Evolutionary conservation across 2,329 filamentous ascomycete species (phyloP), one percentile per base, ranked within the genome.

Genomic region (Metarhizium humberi): DNA sequence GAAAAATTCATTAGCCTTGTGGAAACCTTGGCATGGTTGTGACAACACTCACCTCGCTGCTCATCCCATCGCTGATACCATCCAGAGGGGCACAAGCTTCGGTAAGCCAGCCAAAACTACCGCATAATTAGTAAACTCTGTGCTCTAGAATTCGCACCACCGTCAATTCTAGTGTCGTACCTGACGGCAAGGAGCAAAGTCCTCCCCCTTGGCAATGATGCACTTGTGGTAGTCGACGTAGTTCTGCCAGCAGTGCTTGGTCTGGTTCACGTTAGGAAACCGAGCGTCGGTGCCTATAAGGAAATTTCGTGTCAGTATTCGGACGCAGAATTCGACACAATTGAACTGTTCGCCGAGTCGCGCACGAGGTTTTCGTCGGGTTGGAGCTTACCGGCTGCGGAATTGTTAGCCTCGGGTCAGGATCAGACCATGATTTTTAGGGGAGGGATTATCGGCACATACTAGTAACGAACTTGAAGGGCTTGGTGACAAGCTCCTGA

Each of bases 191-290:
- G 92, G 92, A 67, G 89, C 87, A 75, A 97, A 97, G 72, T 96
- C 92, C 81, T 97, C 92, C 76, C 92, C 92, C 85, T 97, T 97
- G 78, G 92, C 92, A 72, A 87, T 80, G 76, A 96, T 91, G 82
- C 94, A 99, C 85, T 99, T 99, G 86, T 99, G 90, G 84, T 99
- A 97, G 78, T 99, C 94, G 80, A 99, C 94, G 79, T 99, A 99
- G 85, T 99, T 99, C 77, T 99, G 95, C 94, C 94, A 99, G 90
- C 94, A 99, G 85, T 99, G 92, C 88, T 96, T 96, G 78, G 92
- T 88, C 80, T 94, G 90, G 81, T 99, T 99, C 81, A 85, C 80
- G 82, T 99, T 96, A 71, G 94, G 94, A 81, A 97, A 99, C 75
- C 94, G 92, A 76, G 94, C 94, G 75, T 99, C 94, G 80, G 95